Base-by-base conservation (phyloP, 768 basidiomycete species). In the Lactarius tabidus region DNA sequence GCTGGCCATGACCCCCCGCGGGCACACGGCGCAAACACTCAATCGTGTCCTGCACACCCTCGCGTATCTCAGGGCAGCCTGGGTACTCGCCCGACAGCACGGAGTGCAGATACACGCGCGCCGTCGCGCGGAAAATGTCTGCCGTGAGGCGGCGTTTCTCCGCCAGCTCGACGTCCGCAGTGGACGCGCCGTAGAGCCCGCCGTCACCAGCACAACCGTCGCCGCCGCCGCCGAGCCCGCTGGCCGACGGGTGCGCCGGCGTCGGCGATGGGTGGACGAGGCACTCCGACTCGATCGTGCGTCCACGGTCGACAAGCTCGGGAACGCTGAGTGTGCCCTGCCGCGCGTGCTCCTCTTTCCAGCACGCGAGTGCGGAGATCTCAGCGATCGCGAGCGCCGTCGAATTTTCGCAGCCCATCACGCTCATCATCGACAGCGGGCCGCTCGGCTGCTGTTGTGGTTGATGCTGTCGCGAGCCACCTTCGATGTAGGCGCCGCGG, bases 381-480 rank as follows among this genome's bases (percentile, higher is more conserved):
- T 91, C 85, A 5, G 92, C 89, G 52, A 93, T 79, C 31, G 89
- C 90, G 80, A 89, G 87, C 56, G 93, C 84, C 60, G 90, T 84
- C 65, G 79, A 77, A 75, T 92, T 91, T 70, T 89, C 87, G 79
- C 91, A 92, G 23, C 91, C 91, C 90, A 94, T 93, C 6, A 90
- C 82, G 52, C 81, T 79, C 76, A 91, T 79, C 91, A 93, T 93
- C n/a, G 85, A 85, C 62, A 84, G 79, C 71, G 81, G 77, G 51
- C 71, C 70, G 33, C 8, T 33, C 23, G 60, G 18, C 6, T n/a
- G 26, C 39, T 35, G 36, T 28, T 35, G 20, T 1, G 3, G 35
- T 6, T 23, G 55, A 3, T 10, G 36, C 39, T 41, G 39, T 6
- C 15, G 17, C 3, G 45, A 6, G 23, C 4, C 8, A 5, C 17